Evolutionary conservation across 768 basidiomycete species (phyloP).

Genomic region (Dentipellis fragilis): DNA sequence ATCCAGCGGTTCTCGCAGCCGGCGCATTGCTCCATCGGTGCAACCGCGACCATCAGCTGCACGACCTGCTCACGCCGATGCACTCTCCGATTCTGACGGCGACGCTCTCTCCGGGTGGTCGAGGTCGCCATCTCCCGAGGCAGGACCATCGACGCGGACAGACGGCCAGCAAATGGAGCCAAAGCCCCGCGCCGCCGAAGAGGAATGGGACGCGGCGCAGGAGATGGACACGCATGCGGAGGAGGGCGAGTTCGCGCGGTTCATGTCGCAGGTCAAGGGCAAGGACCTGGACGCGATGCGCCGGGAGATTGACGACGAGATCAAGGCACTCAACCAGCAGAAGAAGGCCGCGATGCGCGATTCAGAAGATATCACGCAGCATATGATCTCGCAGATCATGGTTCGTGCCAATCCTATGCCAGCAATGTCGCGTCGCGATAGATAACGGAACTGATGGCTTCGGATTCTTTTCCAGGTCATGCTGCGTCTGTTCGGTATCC

Average conservation of each 20-base stretch:
- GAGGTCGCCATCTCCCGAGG: slow-evolving; percentile 24
- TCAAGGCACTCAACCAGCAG: slow-evolving; percentile 69
- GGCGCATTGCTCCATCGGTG: no score
- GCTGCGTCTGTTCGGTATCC: slow-evolving; percentile 90
- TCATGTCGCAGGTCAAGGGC: slow-evolving; percentile 86
- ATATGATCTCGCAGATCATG: slow-evolving; percentile 84
- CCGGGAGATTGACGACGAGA: slow-evolving; percentile 88
- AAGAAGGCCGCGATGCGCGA: slow-evolving; percentile 86
- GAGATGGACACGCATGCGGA: slow-evolving; percentile 77
- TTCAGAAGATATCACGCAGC: slow-evolving; percentile 89
- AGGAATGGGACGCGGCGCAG: slow-evolving; percentile 71
- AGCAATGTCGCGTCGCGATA: not conserved
- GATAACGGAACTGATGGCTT: not conserved
- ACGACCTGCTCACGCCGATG: not conserved
- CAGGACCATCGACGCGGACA: slow-evolving; percentile 6
- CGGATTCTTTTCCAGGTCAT: slow-evolving; percentile 48
- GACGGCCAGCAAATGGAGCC: slow-evolving; percentile 5
- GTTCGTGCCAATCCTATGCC: slow-evolving; percentile 21
- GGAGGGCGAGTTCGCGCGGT: slow-evolving; percentile 85
- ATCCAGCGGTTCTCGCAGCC: not conserved
- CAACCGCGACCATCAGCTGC: not conserved
- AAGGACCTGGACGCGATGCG: slow-evolving; percentile 72
- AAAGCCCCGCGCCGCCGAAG: slow-evolving; percentile 26
- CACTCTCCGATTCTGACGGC: slow-evolving; percentile 13
- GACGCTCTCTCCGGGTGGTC: slow-evolving; percentile 26